These are phyloP conservation scores for Eucalyptus viminalis DNA, from an alignment of 345 rosid species.

Conservation along the genomic window DNA sequence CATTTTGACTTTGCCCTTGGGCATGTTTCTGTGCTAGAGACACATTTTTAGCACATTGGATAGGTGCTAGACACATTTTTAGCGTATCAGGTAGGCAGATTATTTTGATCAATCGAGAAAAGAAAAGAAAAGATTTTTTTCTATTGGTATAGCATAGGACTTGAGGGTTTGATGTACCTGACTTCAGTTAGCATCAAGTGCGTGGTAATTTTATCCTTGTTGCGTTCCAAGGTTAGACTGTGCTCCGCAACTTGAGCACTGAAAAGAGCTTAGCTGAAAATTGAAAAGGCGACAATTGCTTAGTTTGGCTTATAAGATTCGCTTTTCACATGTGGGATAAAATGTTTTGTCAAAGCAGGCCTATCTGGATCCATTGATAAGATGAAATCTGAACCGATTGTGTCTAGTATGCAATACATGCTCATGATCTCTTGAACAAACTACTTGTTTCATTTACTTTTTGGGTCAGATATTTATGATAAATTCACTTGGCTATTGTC, in stretches of 20 bases:
- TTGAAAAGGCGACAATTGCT: not conserved
- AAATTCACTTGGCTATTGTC: not conserved
- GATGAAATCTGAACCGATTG: not conserved
- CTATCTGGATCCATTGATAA: not conserved
- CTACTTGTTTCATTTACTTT: not conserved
- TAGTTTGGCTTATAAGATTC: not conserved
- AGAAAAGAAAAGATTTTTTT: not conserved
- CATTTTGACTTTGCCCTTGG: not conserved
- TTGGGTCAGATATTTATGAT: not conserved
- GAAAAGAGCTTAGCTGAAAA: not conserved
- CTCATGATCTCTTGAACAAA: not conserved
- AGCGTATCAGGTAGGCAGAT: not conserved
- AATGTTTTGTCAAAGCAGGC: not conserved
- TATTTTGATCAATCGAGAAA: not conserved
- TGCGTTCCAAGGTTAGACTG: not conserved
- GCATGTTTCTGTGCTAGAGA: not conserved
- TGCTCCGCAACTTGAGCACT: not conserved
- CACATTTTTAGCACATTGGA: not conserved
- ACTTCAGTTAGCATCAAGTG: not conserved
- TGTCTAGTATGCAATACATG: not conserved
- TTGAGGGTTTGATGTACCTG: not conserved
- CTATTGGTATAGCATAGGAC: not conserved
- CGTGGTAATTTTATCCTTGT: not conserved
- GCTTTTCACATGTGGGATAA: not conserved
- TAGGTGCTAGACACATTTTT: not conserved